A percentile compares a stretch with the other conserved stretches of the same genome.
These are phyloP conservation scores for Neofusicoccum parvum DNA, from an alignment of 2,329 filamentous ascomycete species.

Conservation along the genomic window DNA sequence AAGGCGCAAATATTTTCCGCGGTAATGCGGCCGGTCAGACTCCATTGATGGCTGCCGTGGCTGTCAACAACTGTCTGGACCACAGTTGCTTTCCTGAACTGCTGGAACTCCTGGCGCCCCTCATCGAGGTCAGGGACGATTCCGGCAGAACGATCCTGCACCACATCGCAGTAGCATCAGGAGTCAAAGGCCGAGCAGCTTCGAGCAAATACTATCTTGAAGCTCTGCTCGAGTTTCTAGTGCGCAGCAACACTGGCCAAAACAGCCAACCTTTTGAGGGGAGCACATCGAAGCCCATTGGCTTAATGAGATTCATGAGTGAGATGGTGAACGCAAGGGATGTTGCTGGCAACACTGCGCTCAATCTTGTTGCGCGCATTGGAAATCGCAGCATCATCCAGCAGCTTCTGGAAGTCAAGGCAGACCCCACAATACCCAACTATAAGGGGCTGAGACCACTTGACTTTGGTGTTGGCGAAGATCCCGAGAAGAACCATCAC, in stretches of 20 bases:
- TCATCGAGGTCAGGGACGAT: conserved; percentile 87
- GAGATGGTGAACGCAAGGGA: conserved; percentile 97
- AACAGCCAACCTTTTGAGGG: conserved; percentile 49
- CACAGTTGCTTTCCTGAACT: conserved; percentile 87
- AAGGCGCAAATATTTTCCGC: conserved; percentile 83
- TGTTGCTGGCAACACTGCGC: conserved; percentile 88
- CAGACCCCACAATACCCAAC: conserved; percentile 89
- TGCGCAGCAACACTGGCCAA: conserved; percentile 63
- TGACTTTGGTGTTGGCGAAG: conserved; percentile 90
- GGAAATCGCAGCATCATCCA: conserved; percentile 94
- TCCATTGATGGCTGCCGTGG: conserved; percentile 86
- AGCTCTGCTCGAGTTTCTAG: conserved; percentile 89
- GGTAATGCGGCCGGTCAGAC: conserved; percentile 91
- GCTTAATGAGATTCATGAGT: conserved; percentile 89
- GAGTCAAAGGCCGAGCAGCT: conserved; percentile 87
- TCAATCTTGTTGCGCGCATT: conserved; percentile 91
- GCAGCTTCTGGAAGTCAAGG: conserved; percentile 93
- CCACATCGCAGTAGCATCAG: conserved; percentile 94
- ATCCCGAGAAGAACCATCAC: conserved; percentile 51
- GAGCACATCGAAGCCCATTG: conserved; percentile 72
- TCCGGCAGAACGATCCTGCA: conserved; percentile 91
- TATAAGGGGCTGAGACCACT: conserved; percentile 82
- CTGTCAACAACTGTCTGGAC: conserved; percentile 93
- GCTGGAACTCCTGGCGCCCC: conserved; percentile 82
- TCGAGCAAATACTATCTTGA: conserved; percentile 97